Evolutionary conservation across 1,284 basidiomycete species (phyloP).

Genomic region (Marasmius fiardii): DNA sequence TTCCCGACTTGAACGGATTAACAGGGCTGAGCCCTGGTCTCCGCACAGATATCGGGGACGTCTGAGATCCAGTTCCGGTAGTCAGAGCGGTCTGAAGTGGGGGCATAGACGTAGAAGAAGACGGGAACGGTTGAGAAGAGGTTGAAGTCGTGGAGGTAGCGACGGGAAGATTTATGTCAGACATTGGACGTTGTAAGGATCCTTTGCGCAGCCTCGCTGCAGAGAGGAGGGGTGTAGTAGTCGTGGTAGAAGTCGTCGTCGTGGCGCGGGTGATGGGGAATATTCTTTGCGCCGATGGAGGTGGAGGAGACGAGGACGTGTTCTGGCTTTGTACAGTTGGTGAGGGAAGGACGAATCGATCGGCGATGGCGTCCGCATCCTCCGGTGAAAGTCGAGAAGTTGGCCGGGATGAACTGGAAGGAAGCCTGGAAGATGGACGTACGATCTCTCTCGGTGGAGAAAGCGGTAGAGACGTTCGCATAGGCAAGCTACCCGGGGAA

Average conservation of each 20-base stretch:
- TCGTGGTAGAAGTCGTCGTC: conserved; percentile 21
- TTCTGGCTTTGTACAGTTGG: conserved; percentile 4
- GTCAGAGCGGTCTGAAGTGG: conserved; percentile 16
- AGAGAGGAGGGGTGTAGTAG: neutral
- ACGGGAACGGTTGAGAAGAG: conserved; percentile 16
- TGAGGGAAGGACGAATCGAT: conserved; percentile 53
- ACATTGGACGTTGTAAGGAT: conserved; percentile 4
- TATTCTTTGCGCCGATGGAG: neutral
- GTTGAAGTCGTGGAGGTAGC: neutral
- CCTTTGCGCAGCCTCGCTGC: conserved; percentile 7
- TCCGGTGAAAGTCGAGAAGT: neutral
- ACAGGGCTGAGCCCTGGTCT: conserved; percentile 48
- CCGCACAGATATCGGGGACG: conserved; percentile 50
- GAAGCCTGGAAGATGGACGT: conserved; percentile 1
- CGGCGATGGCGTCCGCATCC: conserved; percentile 35
- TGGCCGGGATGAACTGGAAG: neutral
- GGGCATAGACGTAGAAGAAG: conserved; percentile 23
- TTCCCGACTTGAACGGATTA: conserved; percentile 69
- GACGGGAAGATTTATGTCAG: conserved; percentile 8
- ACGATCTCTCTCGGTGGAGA: conserved; percentile 30
- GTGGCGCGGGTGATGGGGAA: conserved; percentile 29
- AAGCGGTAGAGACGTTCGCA: conserved; percentile 38
- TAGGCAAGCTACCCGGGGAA: conserved; percentile 40
- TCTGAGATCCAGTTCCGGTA: conserved; percentile 30
- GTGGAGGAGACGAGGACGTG: neutral